phyloP scores from a whole-genome alignment of 345 rosid genomes.

The Eucalyptus regnans region DNA sequence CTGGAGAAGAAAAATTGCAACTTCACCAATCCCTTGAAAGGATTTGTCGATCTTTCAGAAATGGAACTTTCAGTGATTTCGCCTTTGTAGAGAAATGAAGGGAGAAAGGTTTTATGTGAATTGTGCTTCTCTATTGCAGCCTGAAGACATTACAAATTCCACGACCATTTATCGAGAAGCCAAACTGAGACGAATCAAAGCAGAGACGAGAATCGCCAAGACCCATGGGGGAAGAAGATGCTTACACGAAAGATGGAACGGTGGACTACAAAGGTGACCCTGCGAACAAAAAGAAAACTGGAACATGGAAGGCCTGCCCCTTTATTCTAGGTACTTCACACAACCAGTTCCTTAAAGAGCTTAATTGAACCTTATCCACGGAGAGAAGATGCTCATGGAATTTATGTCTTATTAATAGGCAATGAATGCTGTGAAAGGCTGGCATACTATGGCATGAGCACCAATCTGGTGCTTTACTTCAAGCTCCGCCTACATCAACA shows the following conservation, averaged over 20 bases:
- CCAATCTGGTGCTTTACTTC: constrained; percentile 60
- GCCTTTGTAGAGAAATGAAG: background rate
- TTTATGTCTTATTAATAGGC: constrained; percentile 15
- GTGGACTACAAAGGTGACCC: constrained; percentile 47
- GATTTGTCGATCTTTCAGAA: too few species aligned
- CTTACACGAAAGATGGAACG: constrained; percentile 56
- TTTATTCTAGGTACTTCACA: constrained; percentile 58
- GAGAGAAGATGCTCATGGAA: background rate
- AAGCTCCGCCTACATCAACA: constrained; percentile 31
- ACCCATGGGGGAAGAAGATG: constrained; percentile 25
- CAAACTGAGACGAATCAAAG: background rate
- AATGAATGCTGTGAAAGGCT: constrained; percentile 55
- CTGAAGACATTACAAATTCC: background rate
- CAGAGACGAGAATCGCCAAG: background rate
- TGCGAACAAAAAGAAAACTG: constrained; percentile 41
- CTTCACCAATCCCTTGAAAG: too few species aligned
- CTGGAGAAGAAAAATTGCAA: too few species aligned
- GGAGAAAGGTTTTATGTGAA: background rate
- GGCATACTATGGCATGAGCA: constrained; percentile 80
- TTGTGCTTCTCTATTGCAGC: background rate
- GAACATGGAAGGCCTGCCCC: constrained; percentile 85
- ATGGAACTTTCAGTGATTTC: too few species aligned
- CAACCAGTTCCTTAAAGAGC: background rate
- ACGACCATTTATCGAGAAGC: background rate
- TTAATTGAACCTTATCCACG: background rate